A percentile compares a stretch with the other conserved stretches of the same genome.
Evolutionary conservation across 495 filamentous ascomycete species (phyloP).

Genomic region (Amphirosellinia nigrospora): DNA sequence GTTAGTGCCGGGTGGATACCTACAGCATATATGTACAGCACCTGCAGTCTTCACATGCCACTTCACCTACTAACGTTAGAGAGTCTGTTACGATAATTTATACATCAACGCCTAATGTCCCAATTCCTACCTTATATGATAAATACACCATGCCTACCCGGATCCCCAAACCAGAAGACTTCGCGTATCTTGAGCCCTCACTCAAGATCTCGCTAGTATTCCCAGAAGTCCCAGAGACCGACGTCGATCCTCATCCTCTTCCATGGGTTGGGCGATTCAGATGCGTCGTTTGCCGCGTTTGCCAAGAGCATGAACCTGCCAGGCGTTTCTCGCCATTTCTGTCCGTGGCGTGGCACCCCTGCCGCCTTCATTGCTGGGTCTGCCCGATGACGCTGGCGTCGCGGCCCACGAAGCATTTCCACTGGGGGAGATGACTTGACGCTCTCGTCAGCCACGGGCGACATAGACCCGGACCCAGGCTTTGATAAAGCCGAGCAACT

Average conservation of each 20-base stretch:
- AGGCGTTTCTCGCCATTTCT: constrained; percentile 79
- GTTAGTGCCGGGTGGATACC: too few species aligned
- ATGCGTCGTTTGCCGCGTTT: constrained; percentile 71
- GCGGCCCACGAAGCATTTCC: constrained; percentile 55
- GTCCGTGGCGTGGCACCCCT: constrained; percentile 75
- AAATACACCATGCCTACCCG: constrained; percentile 40
- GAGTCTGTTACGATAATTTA: too few species aligned
- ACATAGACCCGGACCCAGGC: constrained; percentile 79
- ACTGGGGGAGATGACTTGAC: constrained; percentile 94
- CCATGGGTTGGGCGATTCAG: constrained; percentile 86
- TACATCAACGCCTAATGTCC: too few species aligned
- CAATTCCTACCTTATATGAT: too few species aligned
- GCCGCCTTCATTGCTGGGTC: constrained; percentile 72
- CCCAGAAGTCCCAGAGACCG: constrained; percentile 52
- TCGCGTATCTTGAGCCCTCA: constrained; percentile 36
- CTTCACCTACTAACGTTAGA: background rate
- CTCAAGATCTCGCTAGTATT: constrained; percentile 41
- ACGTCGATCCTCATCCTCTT: constrained; percentile 85
- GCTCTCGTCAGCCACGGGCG: constrained; percentile 66
- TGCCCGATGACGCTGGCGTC: constrained; percentile 26
- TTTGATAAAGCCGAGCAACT: constrained; percentile 62
- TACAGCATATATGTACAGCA: too few species aligned
- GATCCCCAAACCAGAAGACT: constrained; percentile 47
- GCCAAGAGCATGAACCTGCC: constrained; percentile 77
- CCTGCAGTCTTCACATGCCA: background rate